Base-by-base conservation (phyloP, 768 basidiomycete species). In the Amanita pallidorosea region DNA sequence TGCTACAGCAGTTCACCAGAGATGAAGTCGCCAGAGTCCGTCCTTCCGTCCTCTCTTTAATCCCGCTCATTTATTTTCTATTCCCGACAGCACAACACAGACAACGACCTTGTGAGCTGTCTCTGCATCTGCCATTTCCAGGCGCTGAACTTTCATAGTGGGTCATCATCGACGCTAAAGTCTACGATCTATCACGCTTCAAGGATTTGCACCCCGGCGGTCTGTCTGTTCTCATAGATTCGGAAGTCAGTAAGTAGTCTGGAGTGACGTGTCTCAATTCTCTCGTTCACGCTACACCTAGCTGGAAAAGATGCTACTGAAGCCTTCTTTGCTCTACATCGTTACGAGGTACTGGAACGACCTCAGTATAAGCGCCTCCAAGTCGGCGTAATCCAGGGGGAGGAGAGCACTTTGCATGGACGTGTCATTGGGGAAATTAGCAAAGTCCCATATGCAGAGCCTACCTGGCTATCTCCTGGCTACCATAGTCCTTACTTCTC, bases 201-300 rank as follows among this genome's bases (percentile, higher is more conserved):
- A 76, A 77, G 58, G 73, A 72, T 44, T 68, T 93, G 45, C 92
- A 96, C 60, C 92, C 89, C 1, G 92, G 91, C 51, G 90, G 91
- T 22, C 62, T 74, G 0, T 73, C 78, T 2, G 90, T 90, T 8
- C 74, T 96, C 20, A 65, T 81, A 22, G 82, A 88, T 60, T 67
- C 73, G 6, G 88, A 88, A 57, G 77, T 92, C 41, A 82, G 85
- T 80, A 53, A 51, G 79, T 6, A 5, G 12, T 9, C n/a, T 29
- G 15, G 13, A 47, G 5, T 47, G 7, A 2, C 29, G 25, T 15
- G 25, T 18, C 12, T n/a, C n/a, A 12, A 4, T 6, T 15, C 22
- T 13, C n/a, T 12, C 13, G 13, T 11, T 23, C 36, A 49, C 7
- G 8, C 23, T 6, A 27, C 18, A 15, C n/a, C 42, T 9, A 80